These are phyloP conservation scores for Hypoxylon sp. DNA, from an alignment of 2,329 filamentous ascomycete species.

Conservation along the genomic window DNA sequence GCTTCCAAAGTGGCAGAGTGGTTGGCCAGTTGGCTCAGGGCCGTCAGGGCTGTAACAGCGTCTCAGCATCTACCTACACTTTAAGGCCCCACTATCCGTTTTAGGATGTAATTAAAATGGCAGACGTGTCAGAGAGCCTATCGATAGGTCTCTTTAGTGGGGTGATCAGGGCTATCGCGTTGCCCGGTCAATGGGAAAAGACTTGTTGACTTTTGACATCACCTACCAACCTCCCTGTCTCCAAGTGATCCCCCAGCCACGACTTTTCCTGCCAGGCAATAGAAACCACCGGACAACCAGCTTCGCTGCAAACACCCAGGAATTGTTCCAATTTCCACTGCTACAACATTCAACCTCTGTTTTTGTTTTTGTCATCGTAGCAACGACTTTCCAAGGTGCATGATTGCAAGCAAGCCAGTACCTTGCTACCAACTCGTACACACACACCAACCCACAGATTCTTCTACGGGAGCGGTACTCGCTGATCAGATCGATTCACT, in stretches of 20 bases:
- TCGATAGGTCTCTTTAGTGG: conserved; percentile 11
- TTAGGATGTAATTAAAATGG: conserved; percentile 10
- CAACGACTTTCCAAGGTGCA: conserved; percentile 21
- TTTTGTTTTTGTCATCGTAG: conserved; percentile 13
- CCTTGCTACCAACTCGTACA: conserved; percentile 1
- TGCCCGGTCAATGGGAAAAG: conserved; percentile 38
- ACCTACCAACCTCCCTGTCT: conserved; percentile 34
- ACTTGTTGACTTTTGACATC: conserved; percentile 46
- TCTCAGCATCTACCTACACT: neutral
- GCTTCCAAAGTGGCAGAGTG: no score
- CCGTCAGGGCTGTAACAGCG: conserved; percentile 2
- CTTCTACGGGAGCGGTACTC: conserved; percentile 9
- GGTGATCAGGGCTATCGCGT: conserved; percentile 15
- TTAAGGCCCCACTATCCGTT: conserved; percentile 17
- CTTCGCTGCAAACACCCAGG: neutral
- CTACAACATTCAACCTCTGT: conserved; percentile 2
- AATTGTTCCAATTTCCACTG: conserved; percentile 8
- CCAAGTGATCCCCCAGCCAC: conserved; percentile 37
- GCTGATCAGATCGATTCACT: conserved; percentile 20
- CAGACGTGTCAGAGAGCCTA: no score
- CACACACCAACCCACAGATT: no score
- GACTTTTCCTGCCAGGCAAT: conserved; percentile 33
- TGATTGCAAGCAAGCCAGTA: conserved; percentile 14
- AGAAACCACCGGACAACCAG: conserved; percentile 40
- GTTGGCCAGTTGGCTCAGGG: conserved; percentile 5